A percentile compares a stretch with the other conserved stretches of the same genome.
These are phyloP conservation scores for Acer negundo DNA, from an alignment of 345 rosid genomes.

Conservation along the genomic window DNA sequence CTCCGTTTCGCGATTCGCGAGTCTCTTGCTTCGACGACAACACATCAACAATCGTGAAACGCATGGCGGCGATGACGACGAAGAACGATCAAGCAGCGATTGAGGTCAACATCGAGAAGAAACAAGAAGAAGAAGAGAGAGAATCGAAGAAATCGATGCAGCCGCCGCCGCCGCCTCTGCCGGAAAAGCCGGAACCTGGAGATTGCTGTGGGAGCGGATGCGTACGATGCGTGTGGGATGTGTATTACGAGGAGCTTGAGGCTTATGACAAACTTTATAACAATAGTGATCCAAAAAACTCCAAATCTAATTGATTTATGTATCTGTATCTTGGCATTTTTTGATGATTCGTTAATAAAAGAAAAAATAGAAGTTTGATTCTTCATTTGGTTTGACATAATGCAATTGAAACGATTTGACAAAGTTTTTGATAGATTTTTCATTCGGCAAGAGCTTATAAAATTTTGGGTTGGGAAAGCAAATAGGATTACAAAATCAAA, in stretches of 20 bases:
- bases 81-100: background rate
- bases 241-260: slow-evolving; percentile 83
- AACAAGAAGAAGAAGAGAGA: slow-evolving; percentile 17
- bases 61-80: slow-evolving; percentile 25
- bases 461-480: too few species aligned
- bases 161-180: slow-evolving; percentile 47
- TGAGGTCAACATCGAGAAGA: background rate
- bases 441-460: too few species aligned
- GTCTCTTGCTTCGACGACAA: background rate
- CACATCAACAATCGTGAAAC: background rate
- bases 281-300: slow-evolving; percentile 22
- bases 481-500: too few species aligned
- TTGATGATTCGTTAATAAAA: too few species aligned
- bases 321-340: too few species aligned
- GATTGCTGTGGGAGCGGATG: slow-evolving; percentile 99
- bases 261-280: slow-evolving; percentile 53
- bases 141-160: slow-evolving; percentile 12
- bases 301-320: slow-evolving; percentile 17
- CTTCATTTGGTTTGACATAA: too few species aligned
- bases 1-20: slow-evolving; percentile 8
- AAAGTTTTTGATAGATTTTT: too few species aligned
- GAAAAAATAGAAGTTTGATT: too few species aligned
- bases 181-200: slow-evolving; percentile 92
- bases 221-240: slow-evolving; percentile 94
- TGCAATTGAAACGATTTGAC: too few species aligned